Evolutionary conservation across 257 asterid species (phyloP).

Genomic region (Salvia rosmarinus): DNA sequence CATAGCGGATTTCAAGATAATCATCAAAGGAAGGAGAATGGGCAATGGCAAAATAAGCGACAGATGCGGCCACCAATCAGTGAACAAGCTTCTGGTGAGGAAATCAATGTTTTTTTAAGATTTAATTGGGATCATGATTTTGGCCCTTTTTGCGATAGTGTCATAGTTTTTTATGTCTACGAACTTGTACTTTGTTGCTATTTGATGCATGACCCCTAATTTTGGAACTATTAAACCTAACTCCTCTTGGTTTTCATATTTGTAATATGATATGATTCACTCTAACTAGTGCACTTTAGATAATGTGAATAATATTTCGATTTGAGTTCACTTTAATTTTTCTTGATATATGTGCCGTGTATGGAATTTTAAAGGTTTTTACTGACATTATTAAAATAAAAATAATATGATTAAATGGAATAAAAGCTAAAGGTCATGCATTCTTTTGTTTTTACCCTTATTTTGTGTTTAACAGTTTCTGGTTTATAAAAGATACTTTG

Average conservation of each 20-base stretch:
- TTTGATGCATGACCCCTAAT: not conserved
- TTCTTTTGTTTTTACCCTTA: not conserved
- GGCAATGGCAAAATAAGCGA: not conserved
- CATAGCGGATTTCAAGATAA: not conserved
- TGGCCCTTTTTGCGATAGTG: not conserved
- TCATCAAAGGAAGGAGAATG: conserved; percentile 4
- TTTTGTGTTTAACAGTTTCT: not conserved
- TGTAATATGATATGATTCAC: not conserved
- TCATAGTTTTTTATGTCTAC: not conserved
- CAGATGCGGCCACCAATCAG: not conserved
- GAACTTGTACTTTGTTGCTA: not conserved
- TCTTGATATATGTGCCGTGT: not conserved
- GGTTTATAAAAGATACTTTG: not conserved
- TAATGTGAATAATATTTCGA: not conserved
- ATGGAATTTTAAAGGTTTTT: not conserved
- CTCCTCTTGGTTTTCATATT: not conserved
- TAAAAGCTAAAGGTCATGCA: not conserved
- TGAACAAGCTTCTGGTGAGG: conserved; percentile 15
- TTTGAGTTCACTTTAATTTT: not conserved
- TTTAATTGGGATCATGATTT: not conserved
- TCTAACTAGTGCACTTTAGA: not conserved
- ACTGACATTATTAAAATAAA: not conserved
- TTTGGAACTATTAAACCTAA: not conserved
- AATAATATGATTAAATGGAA: not conserved
- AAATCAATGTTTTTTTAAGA: not conserved